Conservation (phyloP, 225 moss, liverwort and hornwort species). For the Straminergon stramineum region DNA sequence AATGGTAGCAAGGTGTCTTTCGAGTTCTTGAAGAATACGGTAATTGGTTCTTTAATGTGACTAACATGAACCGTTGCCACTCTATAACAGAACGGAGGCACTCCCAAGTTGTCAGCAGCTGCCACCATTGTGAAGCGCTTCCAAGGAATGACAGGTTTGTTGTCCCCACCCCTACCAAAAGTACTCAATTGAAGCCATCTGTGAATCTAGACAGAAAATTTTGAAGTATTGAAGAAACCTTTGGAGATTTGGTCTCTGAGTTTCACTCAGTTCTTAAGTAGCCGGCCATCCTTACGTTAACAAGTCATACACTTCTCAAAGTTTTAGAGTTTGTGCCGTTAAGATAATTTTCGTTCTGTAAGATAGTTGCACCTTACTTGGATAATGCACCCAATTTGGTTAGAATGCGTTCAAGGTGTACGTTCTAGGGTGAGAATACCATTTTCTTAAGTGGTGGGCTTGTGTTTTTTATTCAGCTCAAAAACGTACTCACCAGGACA, state of each 20-base stretch:
- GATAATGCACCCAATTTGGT: not conserved
- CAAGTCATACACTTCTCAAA: not conserved
- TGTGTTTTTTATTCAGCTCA: conserved; percentile 41
- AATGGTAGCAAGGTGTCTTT: not conserved
- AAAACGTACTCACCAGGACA: conserved; percentile 68
- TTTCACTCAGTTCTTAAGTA: too few species aligned
- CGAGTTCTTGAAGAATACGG: not conserved
- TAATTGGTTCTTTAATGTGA: not conserved
- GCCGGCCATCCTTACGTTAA: not conserved
- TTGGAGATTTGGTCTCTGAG: not conserved
- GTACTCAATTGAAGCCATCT: not conserved
- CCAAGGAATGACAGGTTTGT: conserved; percentile 59
- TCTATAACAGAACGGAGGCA: conserved; percentile 47
- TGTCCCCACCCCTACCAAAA: not conserved
- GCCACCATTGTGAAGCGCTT: conserved; percentile 86
- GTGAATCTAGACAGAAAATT: not conserved
- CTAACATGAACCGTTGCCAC: not conserved
- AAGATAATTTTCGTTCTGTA: not conserved
- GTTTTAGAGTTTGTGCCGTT: not conserved
- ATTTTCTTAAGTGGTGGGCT: not conserved
- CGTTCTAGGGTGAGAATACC: not conserved
- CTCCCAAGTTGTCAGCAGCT: conserved; percentile 66
- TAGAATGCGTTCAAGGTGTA: not conserved
- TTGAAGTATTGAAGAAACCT: not conserved
- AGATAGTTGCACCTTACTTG: not conserved